Base-by-base conservation (phyloP, 352 stramenopile species). In the Blastocystis sp. region DNA sequence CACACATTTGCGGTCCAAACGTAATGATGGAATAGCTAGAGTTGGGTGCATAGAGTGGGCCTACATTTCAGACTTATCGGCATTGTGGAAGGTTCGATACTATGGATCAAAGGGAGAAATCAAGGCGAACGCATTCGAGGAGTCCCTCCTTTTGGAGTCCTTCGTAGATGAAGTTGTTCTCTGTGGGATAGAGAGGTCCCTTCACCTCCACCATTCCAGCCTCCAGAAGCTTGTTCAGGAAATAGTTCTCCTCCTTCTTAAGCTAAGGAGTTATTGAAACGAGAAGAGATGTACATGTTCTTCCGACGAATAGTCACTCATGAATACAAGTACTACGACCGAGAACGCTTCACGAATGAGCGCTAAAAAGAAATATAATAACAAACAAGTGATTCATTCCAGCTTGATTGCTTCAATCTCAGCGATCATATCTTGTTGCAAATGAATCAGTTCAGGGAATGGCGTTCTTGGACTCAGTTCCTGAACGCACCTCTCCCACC, bases 151-250 rank as follows among this genome's bases (percentile, higher is more conserved):
- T 40, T 34, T 57, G 32, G 21, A 81, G 48, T 32, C 69, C 69
- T 21, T 81, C 69, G 29, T 81, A 81, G 36, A 81, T 63, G 0
- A 81, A 38, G 48, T 81, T 81, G 44, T 81, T 64, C 6, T 64
- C 51, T 8, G 40, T 18, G 49, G 69, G 69, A 32, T 81, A 81
- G 24, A 81, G 46, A 21, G 36, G 46, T 38, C n/a, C 18, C 34
- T 63, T 29, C 34, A 81, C 21, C 36, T 81, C 69, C 14, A 42
- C 24, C 11, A 32, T 48, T 48, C 69, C 69, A 1, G 54, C 69
- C 34, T 42, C n/a, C 1, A 64, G 2, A 0, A 81, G 29, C 18
- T n/a, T 46, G 24, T 40, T 81, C 40, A 29, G 48, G 3, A 64
- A 81, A 81, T 46, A 42, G 4, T 38, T 61, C 46, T 42, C 63